These are phyloP conservation scores for Tetrapisispora nanseiensis DNA, from an alignment of 805 yeast species.

Conservation along the genomic window DNA sequence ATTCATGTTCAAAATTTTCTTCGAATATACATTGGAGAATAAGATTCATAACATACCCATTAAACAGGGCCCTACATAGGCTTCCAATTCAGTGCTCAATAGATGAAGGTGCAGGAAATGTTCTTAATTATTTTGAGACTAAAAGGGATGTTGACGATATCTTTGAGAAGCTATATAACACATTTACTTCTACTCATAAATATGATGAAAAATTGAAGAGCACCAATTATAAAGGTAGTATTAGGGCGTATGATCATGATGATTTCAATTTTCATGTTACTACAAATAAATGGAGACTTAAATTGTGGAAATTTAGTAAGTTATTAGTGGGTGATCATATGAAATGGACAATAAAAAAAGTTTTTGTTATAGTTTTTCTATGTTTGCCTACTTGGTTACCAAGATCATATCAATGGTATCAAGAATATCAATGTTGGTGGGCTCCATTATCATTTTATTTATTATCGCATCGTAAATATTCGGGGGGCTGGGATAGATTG, in stretches of 20 bases:
- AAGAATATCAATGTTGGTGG: conserved; percentile 36
- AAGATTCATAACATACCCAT: conserved; percentile 28
- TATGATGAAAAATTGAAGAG: conserved; percentile 4
- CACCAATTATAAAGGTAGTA: conserved; percentile 7
- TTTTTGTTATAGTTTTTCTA: conserved; percentile 31
- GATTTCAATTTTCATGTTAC: conserved; percentile 36
- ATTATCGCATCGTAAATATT: conserved; percentile 34
- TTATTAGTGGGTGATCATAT: conserved; percentile 31
- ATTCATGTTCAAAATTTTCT: conserved; percentile 20
- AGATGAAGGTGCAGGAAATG: conserved; percentile 40
- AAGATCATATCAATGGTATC: conserved; percentile 35
- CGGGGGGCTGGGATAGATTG: conserved; percentile 30
- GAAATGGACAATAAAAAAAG: conserved; percentile 36
- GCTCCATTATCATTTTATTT: conserved; percentile 31
- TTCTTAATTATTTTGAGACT: conserved; percentile 34
- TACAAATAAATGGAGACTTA: conserved; percentile 28
- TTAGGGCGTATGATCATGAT: conserved; percentile 34
- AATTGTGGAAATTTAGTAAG: conserved; percentile 32
- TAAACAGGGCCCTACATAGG: conserved; percentile 32
- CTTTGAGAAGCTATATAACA: conserved; percentile 35
- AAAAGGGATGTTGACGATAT: conserved; percentile 38
- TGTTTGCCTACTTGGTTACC: conserved; percentile 38
- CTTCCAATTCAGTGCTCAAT: conserved; percentile 35
- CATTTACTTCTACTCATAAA: conserved; percentile 35
- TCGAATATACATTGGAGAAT: conserved; percentile 29